Evolutionary conservation across 1,139 yeast species (phyloP), one percentile per base, ranked within the genome.

Genomic region (Kodamaea alishanica): DNA sequence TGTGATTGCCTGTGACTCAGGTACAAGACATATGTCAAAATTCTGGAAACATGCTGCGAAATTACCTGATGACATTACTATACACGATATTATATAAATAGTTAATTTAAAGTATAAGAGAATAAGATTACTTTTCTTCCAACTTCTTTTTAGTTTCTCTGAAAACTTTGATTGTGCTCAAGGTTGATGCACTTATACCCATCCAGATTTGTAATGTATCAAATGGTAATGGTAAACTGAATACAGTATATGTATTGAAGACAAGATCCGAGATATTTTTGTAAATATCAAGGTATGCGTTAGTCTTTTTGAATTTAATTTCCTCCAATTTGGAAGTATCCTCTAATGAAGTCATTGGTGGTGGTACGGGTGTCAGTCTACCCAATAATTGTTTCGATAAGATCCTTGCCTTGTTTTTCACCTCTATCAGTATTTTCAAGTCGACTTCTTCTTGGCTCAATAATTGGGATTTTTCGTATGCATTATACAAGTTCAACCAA

Each of bases 1-100:
- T 5, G 79, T 94, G n/a, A 75, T 92, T 34, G 87, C 96, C 2
- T 92, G 97, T 60, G 98, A 92, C 58, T 81, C 95, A 4, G 98
- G 98, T 0, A 69, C 84, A 6, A 73, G 97, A 47, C 97, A 92
- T 60, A 57, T 90, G 44, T 84, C 95, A 33, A 92, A 92, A 59
- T 92, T 92, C 57, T 92, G 97, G 97, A 85, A 82, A 50, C 63
- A 70, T 40, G 94, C 92, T 1, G 59, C 58, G 30, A 56, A 58
- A 8, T 50, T 63, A 9, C 53, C 61, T 1, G 47, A 53, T 33
- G 56, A 55, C 39, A 44, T 67, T 2, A 51, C 60, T 6, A 47
- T 67, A 36, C 65, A 63, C 9, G 71, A 69, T 26, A 52, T 69
- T 10, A 26, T 61, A 24, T 39, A 37, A 23, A 28, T 26, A 26